These are phyloP conservation scores for Neoboletus subvelutipes DNA, from an alignment of 768 basidiomycete species.

Conservation along the genomic window DNA sequence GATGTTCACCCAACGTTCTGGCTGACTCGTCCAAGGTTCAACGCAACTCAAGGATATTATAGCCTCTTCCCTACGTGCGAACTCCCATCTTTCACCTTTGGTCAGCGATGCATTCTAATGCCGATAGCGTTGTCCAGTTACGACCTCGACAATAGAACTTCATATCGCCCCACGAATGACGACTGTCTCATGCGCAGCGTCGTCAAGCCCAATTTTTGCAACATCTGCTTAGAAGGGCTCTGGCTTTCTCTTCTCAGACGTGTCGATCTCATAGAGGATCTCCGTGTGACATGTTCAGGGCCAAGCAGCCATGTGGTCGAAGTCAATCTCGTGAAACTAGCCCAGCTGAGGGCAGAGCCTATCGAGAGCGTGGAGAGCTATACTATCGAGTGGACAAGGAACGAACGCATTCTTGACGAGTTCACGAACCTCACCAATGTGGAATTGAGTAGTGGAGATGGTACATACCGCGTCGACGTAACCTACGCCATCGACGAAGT, in stretches of 20 bases:
- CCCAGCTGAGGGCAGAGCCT: constrained; percentile 45
- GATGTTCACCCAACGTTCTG: background rate
- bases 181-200: constrained; percentile 81
- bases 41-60: constrained; percentile 54
- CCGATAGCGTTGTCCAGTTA: constrained; percentile 40
- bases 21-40: constrained; percentile 49
- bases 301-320: constrained; percentile 37
- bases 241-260: constrained; percentile 65
- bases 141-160: constrained; percentile 54
- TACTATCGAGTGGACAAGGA: constrained; percentile 53
- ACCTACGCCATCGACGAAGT: constrained; percentile 58
- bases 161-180: constrained; percentile 80
- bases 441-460: constrained; percentile 38
- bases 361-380: constrained; percentile 46
- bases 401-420: constrained; percentile 42
- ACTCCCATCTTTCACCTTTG: background rate
- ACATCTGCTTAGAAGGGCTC: constrained; percentile 68
- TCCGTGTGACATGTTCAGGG: constrained; percentile 40
- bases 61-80: constrained; percentile 73
- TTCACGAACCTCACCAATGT: constrained; percentile 54
- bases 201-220: constrained; percentile 70
- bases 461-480: constrained; percentile 47
- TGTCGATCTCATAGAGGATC: constrained; percentile 59
- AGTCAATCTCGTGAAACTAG: constrained; percentile 60
- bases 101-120: background rate